Evolutionary conservation across 2,329 filamentous ascomycete genomes (phyloP), one percentile per base, ranked within the genome.

Genomic region (Epichloe sp.): DNA sequence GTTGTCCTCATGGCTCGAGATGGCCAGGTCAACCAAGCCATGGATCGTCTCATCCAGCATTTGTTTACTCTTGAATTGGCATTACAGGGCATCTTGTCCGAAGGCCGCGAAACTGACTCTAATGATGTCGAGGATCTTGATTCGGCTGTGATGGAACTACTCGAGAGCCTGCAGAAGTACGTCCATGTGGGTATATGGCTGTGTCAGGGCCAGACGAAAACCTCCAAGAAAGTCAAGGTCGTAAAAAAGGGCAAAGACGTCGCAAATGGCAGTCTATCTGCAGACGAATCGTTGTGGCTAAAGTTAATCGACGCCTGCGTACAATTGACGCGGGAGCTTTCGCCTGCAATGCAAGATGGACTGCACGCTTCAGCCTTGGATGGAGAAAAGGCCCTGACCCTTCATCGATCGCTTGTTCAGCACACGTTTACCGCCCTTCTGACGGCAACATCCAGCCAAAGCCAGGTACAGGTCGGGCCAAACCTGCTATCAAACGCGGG

Each of bases 161-260:
- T 95, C 4, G 78, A 81, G 52, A 82, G 85, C 0, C 71, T 98
- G 17, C 83, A 94, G 54, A 96, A 95, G 64, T 97, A 95, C 67
- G 82, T 85, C 1, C 84, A 89, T 56, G 88, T 98, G 1, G 93
- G 94, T 14, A 91, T 95, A 48, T 98, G 93, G 93, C 73, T 98
- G 12, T 97, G 93, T 59, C 88, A 94, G 66, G 82, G 85, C 1
- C 88, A 95, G 63, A 88, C 80, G 47, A 86, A 85, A 60, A 78
- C 76, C 0, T 67, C 72, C 5, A 75, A 71, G 53, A 68, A 69
- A 53, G 59, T 63, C 49, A 72, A 66, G 56, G 65, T 68, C 19
- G 68, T 77, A 67, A 78, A 47, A 71, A 71, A 81, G 56, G 79
- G 66, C 65, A 76, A 78, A 51, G 60, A 66, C 3, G 59, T 66